Base-by-base conservation (phyloP, 352 stramenopile genomes). In the Globisporangium uncinulatum region DNA sequence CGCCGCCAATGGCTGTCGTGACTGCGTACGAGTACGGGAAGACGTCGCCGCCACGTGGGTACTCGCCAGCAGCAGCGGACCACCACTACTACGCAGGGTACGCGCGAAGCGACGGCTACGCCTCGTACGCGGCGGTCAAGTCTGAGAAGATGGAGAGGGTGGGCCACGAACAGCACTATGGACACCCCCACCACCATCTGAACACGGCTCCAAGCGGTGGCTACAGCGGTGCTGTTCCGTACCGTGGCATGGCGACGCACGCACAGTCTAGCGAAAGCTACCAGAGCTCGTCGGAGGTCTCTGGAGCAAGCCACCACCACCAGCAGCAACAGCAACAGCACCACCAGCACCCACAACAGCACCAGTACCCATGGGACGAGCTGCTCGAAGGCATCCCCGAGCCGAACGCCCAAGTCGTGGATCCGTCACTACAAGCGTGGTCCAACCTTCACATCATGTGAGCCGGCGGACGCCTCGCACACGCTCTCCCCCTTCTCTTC, bases 381-480 rank as follows among this genome's bases (percentile, higher is more conserved):
- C 70, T 93, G 37, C 61, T 93, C 7, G 83, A 91, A 32, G 84
- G 84, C 47, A 87, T 93, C 62, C 74, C 79, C 4, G 69, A 79
- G 51, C 70, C 71, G 20, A 59, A 58, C 20, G 24, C 65, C 20
- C 70, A 79, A 43, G 62, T 69, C 39, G 65, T 81, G 37, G 76
- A 90, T 44, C 71, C 77, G 14, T 65, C 65, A 24, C 67, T 93
- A 47, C 77, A 90, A 52, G 67, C 70, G 37, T 91, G 78, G 78
- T 84, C 76, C 29, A 88, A 81, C 62, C 74, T 91, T 51, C 71
- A 86, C 67, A 85, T 91, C 55, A 76, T 89, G 65, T 91, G 54
- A 61, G 21, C 11, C 19, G 34, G 36, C 50, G 17, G 37, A 41
- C 13, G 13, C 13, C 11, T 44, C 39, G 7, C 10, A 44, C 9